Evolutionary conservation across 2,329 filamentous ascomycete genomes (phyloP), one percentile per base, ranked within the genome.

Genomic region (Sarocladiaceae sp.): DNA sequence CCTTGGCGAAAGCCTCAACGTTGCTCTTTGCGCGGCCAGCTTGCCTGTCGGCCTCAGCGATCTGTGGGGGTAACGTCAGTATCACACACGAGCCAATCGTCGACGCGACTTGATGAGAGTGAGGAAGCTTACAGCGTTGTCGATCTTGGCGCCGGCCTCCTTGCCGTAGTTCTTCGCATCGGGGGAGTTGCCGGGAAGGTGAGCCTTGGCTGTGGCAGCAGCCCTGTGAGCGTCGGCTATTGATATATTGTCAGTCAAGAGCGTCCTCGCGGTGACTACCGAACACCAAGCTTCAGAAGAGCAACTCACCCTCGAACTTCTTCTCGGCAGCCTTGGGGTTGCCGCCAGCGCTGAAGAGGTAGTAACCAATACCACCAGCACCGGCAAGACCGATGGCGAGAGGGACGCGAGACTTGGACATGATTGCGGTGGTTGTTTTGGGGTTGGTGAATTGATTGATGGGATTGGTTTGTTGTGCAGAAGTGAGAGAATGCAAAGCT

Each of bases 291-390:
- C 20, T 33, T 33, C 29, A 47, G 50, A 15, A 23, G 44, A 42
- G 13, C 22, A 15, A 56, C 84, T 42, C 74, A 96, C 93, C 82
- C 76, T 96, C 88, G 60, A 88, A 80, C 69, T 94, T 78, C 77
- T 93, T 88, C 79, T 91, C 83, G n/a, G 92, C 93, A 48, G 80
- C 83, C 70, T 87, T 89, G 50, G 90, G 79, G 68, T 84, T 81
- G 53, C 93, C 92, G 56, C 93, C 93, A 15, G 92, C 87, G 50
- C 73, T 78, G 78, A 96, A 99, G 57, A 97, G 80, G 76, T 97
- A 97, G 79, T 96, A 97, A 39, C 88, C 90, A 54, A 84, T 74
- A 58, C 84, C 87, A 61, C 81, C 82, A 28, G 79, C 86, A 58
- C 82, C 83, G 54, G 77, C 80, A 59, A 83, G 71, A 61, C 85